Conservation (phyloP, 768 basidiomycete species). For the Pleurotus tuoliensis region DNA sequence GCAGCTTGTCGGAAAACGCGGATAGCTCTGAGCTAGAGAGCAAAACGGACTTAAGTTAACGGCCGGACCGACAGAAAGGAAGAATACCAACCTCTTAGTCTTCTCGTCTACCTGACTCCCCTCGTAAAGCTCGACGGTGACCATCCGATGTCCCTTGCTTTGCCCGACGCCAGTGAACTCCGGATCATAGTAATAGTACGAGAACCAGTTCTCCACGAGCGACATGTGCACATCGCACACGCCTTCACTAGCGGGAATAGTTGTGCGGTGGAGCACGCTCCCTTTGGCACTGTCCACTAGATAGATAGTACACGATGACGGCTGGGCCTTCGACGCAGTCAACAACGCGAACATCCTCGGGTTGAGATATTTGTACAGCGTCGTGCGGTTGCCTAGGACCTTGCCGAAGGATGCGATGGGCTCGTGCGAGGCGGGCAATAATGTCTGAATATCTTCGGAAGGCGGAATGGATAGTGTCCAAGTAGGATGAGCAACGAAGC, state of each 20-base stretch:
- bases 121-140: slow-evolving; percentile 89
- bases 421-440: slow-evolving; percentile 44
- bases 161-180: slow-evolving; percentile 39
- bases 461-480: slow-evolving; percentile 62
- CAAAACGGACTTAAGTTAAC: background rate
- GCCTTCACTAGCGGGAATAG: slow-evolving; percentile 38
- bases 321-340: slow-evolving; percentile 34
- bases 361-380: slow-evolving; percentile 93
- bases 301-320: slow-evolving; percentile 57
- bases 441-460: slow-evolving; percentile 52
- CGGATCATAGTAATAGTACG: slow-evolving; percentile 80
- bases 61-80: slow-evolving; percentile 1
- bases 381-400: slow-evolving; percentile 82
- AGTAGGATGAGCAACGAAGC: slow-evolving; percentile 50
- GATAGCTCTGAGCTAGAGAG: slow-evolving; percentile 39
- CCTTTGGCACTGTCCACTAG: slow-evolving; percentile 82
- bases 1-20: slow-evolving; percentile 43
- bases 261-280: slow-evolving; percentile 62
- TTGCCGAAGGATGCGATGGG: slow-evolving; percentile 77
- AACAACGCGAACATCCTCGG: slow-evolving; percentile 68
- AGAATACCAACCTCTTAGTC: slow-evolving; percentile 55
- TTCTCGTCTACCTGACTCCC: slow-evolving; percentile 64
- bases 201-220: slow-evolving; percentile 89
- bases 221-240: slow-evolving; percentile 65
- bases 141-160: slow-evolving; percentile 68